phyloP scores from a whole-genome alignment of 805 yeast species.

The Kodamaea hsintzibuensis region DNA sequence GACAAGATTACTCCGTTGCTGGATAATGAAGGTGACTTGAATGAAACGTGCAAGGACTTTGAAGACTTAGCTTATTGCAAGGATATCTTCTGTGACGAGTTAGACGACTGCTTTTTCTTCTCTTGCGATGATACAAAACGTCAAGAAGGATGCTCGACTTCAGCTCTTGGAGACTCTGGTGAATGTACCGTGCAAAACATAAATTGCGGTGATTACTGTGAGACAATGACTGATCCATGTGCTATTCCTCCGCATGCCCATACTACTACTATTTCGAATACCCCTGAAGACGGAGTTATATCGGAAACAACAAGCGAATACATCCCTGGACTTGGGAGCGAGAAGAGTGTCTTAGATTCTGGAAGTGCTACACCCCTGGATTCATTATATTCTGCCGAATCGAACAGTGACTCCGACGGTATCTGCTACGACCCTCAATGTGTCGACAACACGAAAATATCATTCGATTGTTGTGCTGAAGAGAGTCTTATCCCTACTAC shows the following conservation, averaged over 20 bases:
- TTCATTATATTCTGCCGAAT: neutral
- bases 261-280: neutral
- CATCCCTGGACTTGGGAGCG: neutral
- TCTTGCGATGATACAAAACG: constrained; percentile 30
- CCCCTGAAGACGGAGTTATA: too few species aligned
- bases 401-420: constrained; percentile 7
- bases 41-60: constrained; percentile 27
- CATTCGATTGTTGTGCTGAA: constrained; percentile 8
- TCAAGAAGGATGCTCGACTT: neutral
- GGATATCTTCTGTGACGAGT: constrained; percentile 43
- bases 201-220: constrained; percentile 8
- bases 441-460: constrained; percentile 6
- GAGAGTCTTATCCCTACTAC: neutral
- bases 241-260: constrained; percentile 8
- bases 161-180: neutral
- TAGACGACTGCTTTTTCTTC: constrained; percentile 44
- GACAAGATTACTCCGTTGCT: constrained; percentile 1
- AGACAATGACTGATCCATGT: constrained; percentile 8
- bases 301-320: neutral
- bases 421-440: constrained; percentile 11
- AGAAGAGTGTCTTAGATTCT: neutral
- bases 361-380: neutral
- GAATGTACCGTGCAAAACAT: neutral
- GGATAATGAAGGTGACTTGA: neutral
- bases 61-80: constrained; percentile 36